phyloP scores from a whole-genome alignment of 1,284 basidiomycete species.

The Boletellus deceptivus region DNA sequence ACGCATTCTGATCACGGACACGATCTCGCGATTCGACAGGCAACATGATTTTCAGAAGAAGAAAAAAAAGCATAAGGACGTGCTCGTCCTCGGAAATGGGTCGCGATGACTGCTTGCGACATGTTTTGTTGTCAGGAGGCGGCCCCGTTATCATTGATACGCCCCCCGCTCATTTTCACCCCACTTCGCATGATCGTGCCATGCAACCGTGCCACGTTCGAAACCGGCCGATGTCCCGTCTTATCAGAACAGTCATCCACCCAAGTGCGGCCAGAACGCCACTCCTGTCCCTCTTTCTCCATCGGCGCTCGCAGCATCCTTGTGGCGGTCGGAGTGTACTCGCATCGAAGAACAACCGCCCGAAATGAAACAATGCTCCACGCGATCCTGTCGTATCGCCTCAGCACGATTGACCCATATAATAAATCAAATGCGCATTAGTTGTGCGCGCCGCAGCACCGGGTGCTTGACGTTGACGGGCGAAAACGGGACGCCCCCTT shows the following conservation, averaged over 20 bases:
- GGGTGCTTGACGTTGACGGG: slow-evolving; percentile 1
- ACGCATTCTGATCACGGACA: no score
- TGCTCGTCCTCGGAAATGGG: slow-evolving; percentile 28
- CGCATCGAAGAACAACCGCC: slow-evolving; percentile 3
- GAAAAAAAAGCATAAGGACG: neutral
- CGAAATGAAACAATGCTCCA: slow-evolving; percentile 21
- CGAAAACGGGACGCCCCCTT: neutral
- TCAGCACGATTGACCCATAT: neutral
- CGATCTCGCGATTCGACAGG: neutral
- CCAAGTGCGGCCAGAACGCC: neutral
- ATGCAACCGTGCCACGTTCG: no score
- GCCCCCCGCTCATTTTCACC: neutral
- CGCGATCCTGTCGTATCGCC: slow-evolving; percentile 14
- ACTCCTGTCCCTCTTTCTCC: neutral
- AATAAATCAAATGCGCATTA: no score
- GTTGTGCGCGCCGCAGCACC: no score
- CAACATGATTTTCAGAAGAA: slow-evolving; percentile 1
- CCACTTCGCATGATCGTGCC: no score
- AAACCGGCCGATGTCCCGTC: neutral
- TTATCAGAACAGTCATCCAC: slow-evolving; percentile 10
- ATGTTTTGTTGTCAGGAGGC: slow-evolving; percentile 1
- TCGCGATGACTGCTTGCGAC: neutral
- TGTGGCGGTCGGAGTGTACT: slow-evolving; percentile 8
- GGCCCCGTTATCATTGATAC: slow-evolving; percentile 1
- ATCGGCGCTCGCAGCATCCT: slow-evolving; percentile 1